A percentile compares a stretch with the other conserved stretches of the same genome.
Evolutionary conservation across 768 basidiomycete genomes (phyloP).

Genomic region (Auricularia auricula-judae): DNA sequence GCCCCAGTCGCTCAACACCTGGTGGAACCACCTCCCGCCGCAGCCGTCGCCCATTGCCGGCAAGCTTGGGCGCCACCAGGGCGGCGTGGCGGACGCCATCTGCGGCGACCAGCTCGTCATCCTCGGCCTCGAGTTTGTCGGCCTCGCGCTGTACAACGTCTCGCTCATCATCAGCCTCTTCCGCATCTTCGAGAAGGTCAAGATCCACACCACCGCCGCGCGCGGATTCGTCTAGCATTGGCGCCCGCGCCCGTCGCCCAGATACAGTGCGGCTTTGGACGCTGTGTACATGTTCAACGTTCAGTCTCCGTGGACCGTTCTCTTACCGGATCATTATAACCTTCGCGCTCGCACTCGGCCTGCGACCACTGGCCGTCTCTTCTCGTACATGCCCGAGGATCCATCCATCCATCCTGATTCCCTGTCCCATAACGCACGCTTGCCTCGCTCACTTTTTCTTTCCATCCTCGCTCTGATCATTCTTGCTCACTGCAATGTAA

Average conservation of each 20-base stretch:
- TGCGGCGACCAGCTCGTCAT: constrained; percentile 70
- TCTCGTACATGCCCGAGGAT: too few species aligned
- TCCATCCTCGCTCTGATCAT: too few species aligned
- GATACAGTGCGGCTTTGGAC: too few species aligned
- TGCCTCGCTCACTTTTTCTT: too few species aligned
- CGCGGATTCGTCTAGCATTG: not conserved
- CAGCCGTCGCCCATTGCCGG: constrained; percentile 28
- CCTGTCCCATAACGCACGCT: too few species aligned
- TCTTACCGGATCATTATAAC: too few species aligned
- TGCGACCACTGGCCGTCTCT: too few species aligned
- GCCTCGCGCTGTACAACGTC: constrained; percentile 69
- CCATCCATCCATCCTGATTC: too few species aligned
- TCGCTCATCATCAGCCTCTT: constrained; percentile 79
- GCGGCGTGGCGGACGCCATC: constrained; percentile 40
- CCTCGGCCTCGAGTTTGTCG: constrained; percentile 66
- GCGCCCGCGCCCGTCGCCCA: not conserved
- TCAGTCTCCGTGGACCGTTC: too few species aligned
- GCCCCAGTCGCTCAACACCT: constrained; percentile 42
- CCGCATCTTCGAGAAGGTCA: constrained; percentile 83
- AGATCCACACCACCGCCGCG: constrained; percentile 40
- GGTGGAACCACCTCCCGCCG: constrained; percentile 64
- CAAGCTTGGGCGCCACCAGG: constrained; percentile 30
- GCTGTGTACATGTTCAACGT: too few species aligned
- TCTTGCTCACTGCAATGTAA: too few species aligned
- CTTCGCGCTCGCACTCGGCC: too few species aligned